These are phyloP conservation scores for Vachellia collinsii DNA, from an alignment of 306 rosid genomes.

Conservation along the genomic window DNA sequence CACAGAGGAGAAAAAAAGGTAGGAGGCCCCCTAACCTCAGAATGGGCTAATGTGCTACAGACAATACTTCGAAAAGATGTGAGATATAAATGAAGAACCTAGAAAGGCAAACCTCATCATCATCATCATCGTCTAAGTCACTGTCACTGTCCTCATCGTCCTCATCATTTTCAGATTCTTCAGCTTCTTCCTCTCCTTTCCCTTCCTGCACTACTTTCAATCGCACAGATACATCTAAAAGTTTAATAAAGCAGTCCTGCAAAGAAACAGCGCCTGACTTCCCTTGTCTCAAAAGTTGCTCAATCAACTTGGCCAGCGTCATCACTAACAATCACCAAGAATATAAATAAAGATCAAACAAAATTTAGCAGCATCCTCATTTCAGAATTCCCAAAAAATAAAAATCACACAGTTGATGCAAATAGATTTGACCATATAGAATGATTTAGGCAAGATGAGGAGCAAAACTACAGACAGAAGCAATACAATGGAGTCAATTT, in stretches of 20 bases:
- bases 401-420: background rate
- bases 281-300: slow-evolving; percentile 62
- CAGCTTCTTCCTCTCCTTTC: slow-evolving; percentile 50
- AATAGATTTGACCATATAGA: slow-evolving; percentile 17
- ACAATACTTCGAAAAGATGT: slow-evolving; percentile 19
- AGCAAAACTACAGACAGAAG: background rate
- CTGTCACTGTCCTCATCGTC: slow-evolving; percentile 48
- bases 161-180: slow-evolving; percentile 52
- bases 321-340: slow-evolving; percentile 59
- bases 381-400: background rate
- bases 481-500: slow-evolving; percentile 21
- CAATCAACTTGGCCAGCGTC: slow-evolving; percentile 66
- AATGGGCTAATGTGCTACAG: background rate
- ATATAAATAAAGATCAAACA: background rate
- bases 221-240: slow-evolving; percentile 66
- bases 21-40: background rate
- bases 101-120: slow-evolving; percentile 65
- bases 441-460: slow-evolving; percentile 21
- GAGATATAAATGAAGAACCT: slow-evolving; percentile 29
- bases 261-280: slow-evolving; percentile 51
- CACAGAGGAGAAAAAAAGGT: background rate
- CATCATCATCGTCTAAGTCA: slow-evolving; percentile 66
- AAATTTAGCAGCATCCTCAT: background rate
- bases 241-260: slow-evolving; percentile 61
- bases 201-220: slow-evolving; percentile 62